Percentiles rank a stretch among this genome's conserved stretches.
Conservation (phyloP, 768 basidiomycete genomes). For the Leccinellum luteum region DNA sequence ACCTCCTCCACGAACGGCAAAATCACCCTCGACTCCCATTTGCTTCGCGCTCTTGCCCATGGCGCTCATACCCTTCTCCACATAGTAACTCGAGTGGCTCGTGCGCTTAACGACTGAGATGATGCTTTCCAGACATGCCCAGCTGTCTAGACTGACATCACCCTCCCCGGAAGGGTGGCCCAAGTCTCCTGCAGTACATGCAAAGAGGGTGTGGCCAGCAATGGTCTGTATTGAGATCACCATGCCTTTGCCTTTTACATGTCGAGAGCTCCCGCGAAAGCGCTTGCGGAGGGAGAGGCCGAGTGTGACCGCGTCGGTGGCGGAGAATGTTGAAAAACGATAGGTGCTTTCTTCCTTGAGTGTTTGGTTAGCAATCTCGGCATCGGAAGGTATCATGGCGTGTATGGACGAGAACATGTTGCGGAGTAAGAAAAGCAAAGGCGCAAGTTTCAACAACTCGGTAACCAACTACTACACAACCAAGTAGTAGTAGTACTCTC, state of each 20-base stretch:
- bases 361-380: slow-evolving; percentile 69
- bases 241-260: slow-evolving; percentile 75
- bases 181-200: slow-evolving; percentile 82
- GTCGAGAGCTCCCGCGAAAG: slow-evolving; percentile 70
- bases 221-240: slow-evolving; percentile 79
- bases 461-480: too few species aligned
- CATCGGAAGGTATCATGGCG: slow-evolving; percentile 62
- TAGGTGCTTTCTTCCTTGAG: slow-evolving; percentile 67
- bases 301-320: slow-evolving; percentile 77
- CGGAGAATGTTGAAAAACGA: slow-evolving; percentile 72
- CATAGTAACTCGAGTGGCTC: slow-evolving; percentile 82
- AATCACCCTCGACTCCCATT: slow-evolving; percentile 64
- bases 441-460: neutral
- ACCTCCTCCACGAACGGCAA: slow-evolving; percentile 76
- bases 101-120: slow-evolving; percentile 74
- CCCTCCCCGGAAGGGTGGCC: slow-evolving; percentile 63
- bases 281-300: slow-evolving; percentile 79
- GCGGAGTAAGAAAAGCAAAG: slow-evolving; percentile 13
- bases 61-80: slow-evolving; percentile 83
- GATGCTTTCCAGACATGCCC: slow-evolving; percentile 78
- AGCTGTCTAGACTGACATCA: slow-evolving; percentile 79
- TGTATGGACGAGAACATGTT: slow-evolving; percentile 65
- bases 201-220: slow-evolving; percentile 74
- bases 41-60: slow-evolving; percentile 77
- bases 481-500: too few species aligned